These are phyloP conservation scores for Calycina herbarum DNA, from an alignment of 2,329 filamentous ascomycete species.

Conservation along the genomic window DNA sequence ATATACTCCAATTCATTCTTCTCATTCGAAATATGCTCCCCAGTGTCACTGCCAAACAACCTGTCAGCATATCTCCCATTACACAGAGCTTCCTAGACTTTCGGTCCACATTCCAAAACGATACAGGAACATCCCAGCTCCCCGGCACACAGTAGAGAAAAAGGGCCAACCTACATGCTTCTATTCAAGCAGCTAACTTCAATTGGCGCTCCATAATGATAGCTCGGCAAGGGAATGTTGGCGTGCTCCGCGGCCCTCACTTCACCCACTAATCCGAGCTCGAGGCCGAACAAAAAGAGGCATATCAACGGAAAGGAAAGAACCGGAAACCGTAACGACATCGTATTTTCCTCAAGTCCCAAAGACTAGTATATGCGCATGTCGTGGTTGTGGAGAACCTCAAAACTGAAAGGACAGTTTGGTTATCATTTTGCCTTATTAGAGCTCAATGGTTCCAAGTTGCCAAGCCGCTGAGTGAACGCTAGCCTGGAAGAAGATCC, in stretches of 20 bases:
- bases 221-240: constrained; percentile 51
- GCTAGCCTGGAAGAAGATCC: too few species aligned
- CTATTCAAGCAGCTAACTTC: constrained; percentile 73
- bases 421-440: background rate
- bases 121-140: background rate
- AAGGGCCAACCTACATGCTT: constrained; percentile 57
- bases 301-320: constrained; percentile 8
- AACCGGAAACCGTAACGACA: constrained; percentile 18
- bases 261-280: constrained; percentile 11
- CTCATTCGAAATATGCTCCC: constrained; percentile 82
- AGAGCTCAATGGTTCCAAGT: background rate
- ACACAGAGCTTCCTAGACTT: background rate
- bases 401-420: background rate
- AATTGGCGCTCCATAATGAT: constrained; percentile 66
- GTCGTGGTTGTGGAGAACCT: constrained; percentile 2
- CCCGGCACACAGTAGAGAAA: background rate
- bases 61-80: constrained; percentile 3
- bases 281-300: constrained; percentile 13
- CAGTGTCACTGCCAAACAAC: constrained; percentile 66
- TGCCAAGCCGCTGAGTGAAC: background rate
- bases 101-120: background rate
- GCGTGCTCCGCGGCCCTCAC: constrained; percentile 27
- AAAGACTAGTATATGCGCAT: constrained; percentile 11
- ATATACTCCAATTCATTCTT: constrained; percentile 86
- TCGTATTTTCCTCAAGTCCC: constrained; percentile 1